phyloP scores from a whole-genome alignment of 345 rosid species.

The Heritiera fomes region DNA sequence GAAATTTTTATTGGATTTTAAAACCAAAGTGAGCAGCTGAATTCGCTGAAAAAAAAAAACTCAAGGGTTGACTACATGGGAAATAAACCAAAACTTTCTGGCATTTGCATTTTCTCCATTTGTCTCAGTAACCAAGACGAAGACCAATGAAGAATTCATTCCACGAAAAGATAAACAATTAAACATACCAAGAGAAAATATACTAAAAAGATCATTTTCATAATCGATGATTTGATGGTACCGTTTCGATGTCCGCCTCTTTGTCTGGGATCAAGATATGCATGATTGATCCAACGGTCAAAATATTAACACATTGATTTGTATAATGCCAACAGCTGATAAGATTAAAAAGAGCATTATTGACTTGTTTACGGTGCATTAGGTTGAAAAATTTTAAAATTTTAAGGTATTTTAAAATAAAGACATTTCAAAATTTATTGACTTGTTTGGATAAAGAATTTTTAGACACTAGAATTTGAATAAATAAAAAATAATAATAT shows the following conservation, averaged over 20 bases:
- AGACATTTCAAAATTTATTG: no score
- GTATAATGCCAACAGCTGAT: not conserved
- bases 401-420: no score
- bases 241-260: conserved; percentile 6
- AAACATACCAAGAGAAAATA: not conserved
- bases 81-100: conserved; percentile 5
- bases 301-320: not conserved
- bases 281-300: not conserved
- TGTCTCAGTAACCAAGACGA: not conserved
- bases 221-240: not conserved
- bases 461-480: no score
- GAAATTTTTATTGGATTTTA: not conserved
- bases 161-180: not conserved
- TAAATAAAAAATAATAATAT: no score
- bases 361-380: no score
- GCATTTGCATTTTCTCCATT: not conserved
- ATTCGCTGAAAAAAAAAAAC: not conserved
- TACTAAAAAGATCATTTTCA: not conserved
- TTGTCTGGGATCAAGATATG: not conserved
- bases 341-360: not conserved
- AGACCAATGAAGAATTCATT: conserved; percentile 15
- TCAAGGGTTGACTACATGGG: not conserved
- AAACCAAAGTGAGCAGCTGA: not conserved
- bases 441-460: no score
- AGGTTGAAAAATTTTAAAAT: no score